Base-by-base conservation (phyloP, 768 basidiomycete species). In the Sporobolomyces pararoseus region DNA sequence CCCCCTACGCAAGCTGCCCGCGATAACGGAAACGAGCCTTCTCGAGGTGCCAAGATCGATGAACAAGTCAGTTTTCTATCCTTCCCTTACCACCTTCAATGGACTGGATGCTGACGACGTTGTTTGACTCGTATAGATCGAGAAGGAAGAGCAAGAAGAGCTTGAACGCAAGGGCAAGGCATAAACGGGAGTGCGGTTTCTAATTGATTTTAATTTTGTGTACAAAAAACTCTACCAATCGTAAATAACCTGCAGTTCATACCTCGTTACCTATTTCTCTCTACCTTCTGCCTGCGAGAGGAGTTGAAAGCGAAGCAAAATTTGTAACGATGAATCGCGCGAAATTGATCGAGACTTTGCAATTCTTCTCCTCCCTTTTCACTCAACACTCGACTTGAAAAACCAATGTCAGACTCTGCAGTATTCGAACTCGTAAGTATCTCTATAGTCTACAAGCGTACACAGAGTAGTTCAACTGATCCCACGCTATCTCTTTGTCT, bases 11-110 rank as follows among this genome's bases (percentile, higher is more conserved):
- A 54, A n/a, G 32, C 47, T 31, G 72, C 72, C 14, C 46, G 52
- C n/a, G 42, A 58, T 27, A 39, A 71, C 52, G 66, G 63, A 25
- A 65, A 73, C 68, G 53, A 69, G 63, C 67, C 71, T 14, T 65
- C 62, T 5, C 65, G 66, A 10, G 73, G 73, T 3, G 69, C 73
- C 1, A 35, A 63, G 46, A 66, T 74, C 14, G 73, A 74, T 49
- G 53, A 61, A 27, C 52, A 71, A 61, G 66, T 60, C 27, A 27
- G 34, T 44, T 46, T n/a, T 7, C 47, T 13, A 34, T 51, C 19
- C 34, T 9, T 19, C 35, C 37, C 32, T 25, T 53, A 21, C 23
- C 13, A 3, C 21, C 31, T n/a, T 31, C 13, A 2, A 1, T 2
- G 12, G 32, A 9, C 19, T 46, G 4, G 23, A 37, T 70, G 46